Evolutionary conservation across 2,329 filamentous ascomycete genomes (phyloP).

Genomic region (Penicillium sp.): DNA sequence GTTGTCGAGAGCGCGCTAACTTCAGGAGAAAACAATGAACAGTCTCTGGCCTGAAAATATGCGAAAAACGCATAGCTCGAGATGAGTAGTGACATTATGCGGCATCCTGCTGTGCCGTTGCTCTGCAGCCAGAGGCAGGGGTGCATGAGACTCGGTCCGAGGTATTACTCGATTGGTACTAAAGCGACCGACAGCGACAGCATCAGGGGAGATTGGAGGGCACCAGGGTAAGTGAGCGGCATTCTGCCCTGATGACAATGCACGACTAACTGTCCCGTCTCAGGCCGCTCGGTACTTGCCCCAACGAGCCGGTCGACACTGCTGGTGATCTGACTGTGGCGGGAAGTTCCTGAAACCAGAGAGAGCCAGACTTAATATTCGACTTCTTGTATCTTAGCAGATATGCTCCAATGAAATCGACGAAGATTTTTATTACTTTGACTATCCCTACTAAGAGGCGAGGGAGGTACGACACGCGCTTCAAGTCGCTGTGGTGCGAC

Average conservation of each 20-base stretch:
- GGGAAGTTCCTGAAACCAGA: background rate
- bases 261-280: constrained; percentile 2
- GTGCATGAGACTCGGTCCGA: constrained; percentile 10
- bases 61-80: background rate
- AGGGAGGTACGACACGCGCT: constrained; percentile 4
- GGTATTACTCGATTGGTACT: constrained; percentile 11
- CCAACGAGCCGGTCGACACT: background rate
- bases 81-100: background rate
- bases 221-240: background rate
- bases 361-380: background rate
- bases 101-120: background rate
- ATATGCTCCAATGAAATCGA: background rate
- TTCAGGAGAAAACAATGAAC: background rate
- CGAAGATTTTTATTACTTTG: background rate
- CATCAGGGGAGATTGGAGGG: background rate
- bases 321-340: background rate
- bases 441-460: background rate
- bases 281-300: background rate
- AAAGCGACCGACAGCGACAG: background rate
- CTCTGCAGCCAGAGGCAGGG: background rate
- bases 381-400: background rate
- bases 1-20: background rate
- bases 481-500: constrained; percentile 2
- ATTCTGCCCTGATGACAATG: background rate
- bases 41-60: background rate